These are phyloP conservation scores for Asparagopsis taxiformis DNA, from an alignment of 31 red algal species.

Conservation along the genomic window DNA sequence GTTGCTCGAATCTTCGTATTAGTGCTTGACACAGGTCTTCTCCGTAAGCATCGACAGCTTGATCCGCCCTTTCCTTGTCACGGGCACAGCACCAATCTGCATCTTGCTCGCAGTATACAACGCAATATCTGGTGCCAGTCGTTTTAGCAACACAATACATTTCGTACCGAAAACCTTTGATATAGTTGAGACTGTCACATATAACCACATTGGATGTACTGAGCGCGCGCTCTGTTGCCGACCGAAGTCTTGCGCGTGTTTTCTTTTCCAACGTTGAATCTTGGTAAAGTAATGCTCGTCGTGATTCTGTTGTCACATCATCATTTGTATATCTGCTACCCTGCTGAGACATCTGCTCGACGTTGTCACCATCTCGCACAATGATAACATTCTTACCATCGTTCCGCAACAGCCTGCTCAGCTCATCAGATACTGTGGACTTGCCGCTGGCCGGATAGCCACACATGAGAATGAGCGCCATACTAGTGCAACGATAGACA, in stretches of 20 bases:
- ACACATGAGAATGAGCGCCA: slow-evolving; percentile 52
- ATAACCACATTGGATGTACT: slow-evolving; percentile 36
- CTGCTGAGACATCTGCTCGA: neutral
- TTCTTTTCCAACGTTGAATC: slow-evolving; percentile 38
- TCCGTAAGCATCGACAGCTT: slow-evolving; percentile 42
- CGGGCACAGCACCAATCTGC: slow-evolving; percentile 13
- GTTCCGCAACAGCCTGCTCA: neutral
- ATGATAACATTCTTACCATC: slow-evolving; percentile 2
- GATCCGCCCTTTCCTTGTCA: slow-evolving; percentile 2
- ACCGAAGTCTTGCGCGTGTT: slow-evolving; percentile 53
- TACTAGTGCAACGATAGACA: too few species aligned
- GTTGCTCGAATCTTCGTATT: slow-evolving; percentile 45
- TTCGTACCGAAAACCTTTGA: slow-evolving; percentile 93
- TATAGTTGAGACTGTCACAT: slow-evolving; percentile 68
- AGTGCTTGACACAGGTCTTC: slow-evolving; percentile 13
- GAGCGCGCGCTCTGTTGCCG: slow-evolving; percentile 42
- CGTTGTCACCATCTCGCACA: slow-evolving; percentile 28
- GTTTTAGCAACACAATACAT: slow-evolving; percentile 81
- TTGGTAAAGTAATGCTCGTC: slow-evolving; percentile 37
- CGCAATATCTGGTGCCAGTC: slow-evolving; percentile 33
- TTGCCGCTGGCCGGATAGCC: slow-evolving; percentile 63
- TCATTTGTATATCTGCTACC: neutral
- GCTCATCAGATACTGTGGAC: slow-evolving; percentile 22
- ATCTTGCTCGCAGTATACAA: slow-evolving; percentile 32
- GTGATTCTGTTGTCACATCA: neutral